These are phyloP conservation scores for Candida sanyiensis DNA, from an alignment of 805 yeast genomes.

Conservation along the genomic window DNA sequence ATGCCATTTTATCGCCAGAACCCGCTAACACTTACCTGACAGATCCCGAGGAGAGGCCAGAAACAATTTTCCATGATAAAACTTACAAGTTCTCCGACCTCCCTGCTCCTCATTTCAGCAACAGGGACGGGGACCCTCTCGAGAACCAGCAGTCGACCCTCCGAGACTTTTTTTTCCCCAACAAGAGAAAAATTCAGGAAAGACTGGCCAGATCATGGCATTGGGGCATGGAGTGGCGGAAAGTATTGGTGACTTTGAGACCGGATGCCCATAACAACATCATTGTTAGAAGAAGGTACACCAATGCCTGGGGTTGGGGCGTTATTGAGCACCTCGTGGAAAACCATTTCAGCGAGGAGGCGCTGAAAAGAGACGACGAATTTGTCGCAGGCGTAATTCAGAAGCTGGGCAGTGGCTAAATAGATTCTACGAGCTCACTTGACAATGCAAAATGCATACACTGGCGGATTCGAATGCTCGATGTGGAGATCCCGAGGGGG, in stretches of 20 bases:
- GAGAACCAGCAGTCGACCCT: slow-evolving; percentile 1
- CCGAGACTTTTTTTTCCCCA: slow-evolving; percentile 2
- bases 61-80: slow-evolving; percentile 76
- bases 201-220: slow-evolving; percentile 88
- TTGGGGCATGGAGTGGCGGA: slow-evolving; percentile 78
- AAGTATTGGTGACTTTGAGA: slow-evolving; percentile 74
- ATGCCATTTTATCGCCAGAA: slow-evolving; percentile 71
- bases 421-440: too few relatives aligned
- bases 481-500: neutral
- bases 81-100: slow-evolving; percentile 59
- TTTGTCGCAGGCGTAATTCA: slow-evolving; percentile 7
- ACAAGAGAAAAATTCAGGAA: slow-evolving; percentile 39
- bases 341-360: slow-evolving; percentile 34
- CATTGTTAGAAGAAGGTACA: slow-evolving; percentile 78
- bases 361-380: slow-evolving; percentile 5
- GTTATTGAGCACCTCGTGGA: slow-evolving; percentile 77
- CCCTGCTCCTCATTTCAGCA: slow-evolving; percentile 46
- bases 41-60: slow-evolving; percentile 60
- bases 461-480: too few relatives aligned
- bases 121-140: slow-evolving; percentile 14
- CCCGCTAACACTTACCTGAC: slow-evolving; percentile 64
- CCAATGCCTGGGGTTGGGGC: slow-evolving; percentile 94
- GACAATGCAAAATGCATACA: too few relatives aligned
- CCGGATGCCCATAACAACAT: slow-evolving; percentile 97
- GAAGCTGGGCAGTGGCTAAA: too few relatives aligned